Evolutionary conservation across 2,329 filamentous ascomycete genomes (phyloP).

Genomic region (Colletotrichum liriopes): DNA sequence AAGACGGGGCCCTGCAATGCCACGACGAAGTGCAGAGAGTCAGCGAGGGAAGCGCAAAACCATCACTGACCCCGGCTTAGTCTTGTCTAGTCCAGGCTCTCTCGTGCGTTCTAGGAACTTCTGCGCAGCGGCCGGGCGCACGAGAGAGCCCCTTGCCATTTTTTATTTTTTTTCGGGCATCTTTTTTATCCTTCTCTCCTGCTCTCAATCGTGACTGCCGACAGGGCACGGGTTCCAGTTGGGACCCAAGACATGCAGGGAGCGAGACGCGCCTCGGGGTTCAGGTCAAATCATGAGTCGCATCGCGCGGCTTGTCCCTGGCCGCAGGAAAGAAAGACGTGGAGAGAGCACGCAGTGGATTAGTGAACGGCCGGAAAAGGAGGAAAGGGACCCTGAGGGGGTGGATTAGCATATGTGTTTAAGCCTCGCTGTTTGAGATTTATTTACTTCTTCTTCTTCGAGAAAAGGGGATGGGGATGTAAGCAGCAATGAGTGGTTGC

Average conservation of each 20-base stretch:
- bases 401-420: background rate
- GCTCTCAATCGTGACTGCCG: no score
- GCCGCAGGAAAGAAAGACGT: background rate
- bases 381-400: background rate
- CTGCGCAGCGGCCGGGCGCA: background rate
- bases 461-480: background rate
- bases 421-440: slow-evolving; percentile 13
- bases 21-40: slow-evolving; percentile 17
- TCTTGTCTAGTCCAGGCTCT: background rate
- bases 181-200: background rate
- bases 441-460: background rate
- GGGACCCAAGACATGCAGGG: slow-evolving; percentile 1
- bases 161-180: background rate
- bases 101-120: background rate
- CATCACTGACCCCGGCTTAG: background rate
- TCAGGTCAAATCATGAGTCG: background rate
- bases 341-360: background rate
- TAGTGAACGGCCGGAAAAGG: background rate
- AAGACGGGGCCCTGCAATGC: slow-evolving; percentile 4
- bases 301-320: slow-evolving; percentile 9
- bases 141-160: background rate
- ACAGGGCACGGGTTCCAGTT: background rate
- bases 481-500: background rate
- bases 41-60: background rate
- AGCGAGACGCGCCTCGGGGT: background rate